Base-by-base conservation (phyloP, 2,329 filamentous ascomycete species). In the Trichoderma simmonsii region DNA sequence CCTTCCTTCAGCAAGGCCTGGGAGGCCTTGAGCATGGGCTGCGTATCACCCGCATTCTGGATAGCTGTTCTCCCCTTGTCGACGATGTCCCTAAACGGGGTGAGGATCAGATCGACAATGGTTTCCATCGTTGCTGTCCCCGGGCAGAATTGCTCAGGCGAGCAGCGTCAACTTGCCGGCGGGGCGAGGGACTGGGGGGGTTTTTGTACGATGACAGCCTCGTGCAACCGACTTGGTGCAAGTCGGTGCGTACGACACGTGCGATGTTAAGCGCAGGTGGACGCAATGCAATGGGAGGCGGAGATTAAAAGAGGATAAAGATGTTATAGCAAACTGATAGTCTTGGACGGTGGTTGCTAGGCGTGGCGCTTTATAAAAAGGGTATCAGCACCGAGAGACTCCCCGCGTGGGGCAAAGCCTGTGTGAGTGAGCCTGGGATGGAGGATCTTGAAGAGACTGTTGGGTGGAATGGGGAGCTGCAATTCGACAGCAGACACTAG, bases 51-150 rank as follows among this genome's bases (percentile, higher is more conserved):
- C 11, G 85, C 85, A 81, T 87, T 87, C 30, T 82, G 80, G 62
- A 84, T 76, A 0, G 87, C 86, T 12, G 76, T 72, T 39, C 80
- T 84, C 36, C 83, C 86, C 80, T 87, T 87, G 57, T 86, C 83
- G 66, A 87, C 83, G 70, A 88, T 84, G 59, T 88, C 86, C 67
- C 79, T 82, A 75, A 88, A 89, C 32, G 86, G 86, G 43, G 81
- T 81, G 32, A 88, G 78, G 48, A 87, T 84, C 60, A 88, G 83
- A 59, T 82, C 80, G 59, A 76, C 75, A 28, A 84, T 79, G 64
- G 82, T 78, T 71, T 84, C 82, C 83, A 85, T 85, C n/a, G 32
- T 62, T 36, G 28, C 39, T 72, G 28, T 36, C 26, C 32, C 32
- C 21, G 15, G 64, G 51, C 57, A 70, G 26, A 11, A 34, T 36